phyloP scores from a whole-genome alignment of 257 asterid genomes.

The Orobanche coerulescens region DNA sequence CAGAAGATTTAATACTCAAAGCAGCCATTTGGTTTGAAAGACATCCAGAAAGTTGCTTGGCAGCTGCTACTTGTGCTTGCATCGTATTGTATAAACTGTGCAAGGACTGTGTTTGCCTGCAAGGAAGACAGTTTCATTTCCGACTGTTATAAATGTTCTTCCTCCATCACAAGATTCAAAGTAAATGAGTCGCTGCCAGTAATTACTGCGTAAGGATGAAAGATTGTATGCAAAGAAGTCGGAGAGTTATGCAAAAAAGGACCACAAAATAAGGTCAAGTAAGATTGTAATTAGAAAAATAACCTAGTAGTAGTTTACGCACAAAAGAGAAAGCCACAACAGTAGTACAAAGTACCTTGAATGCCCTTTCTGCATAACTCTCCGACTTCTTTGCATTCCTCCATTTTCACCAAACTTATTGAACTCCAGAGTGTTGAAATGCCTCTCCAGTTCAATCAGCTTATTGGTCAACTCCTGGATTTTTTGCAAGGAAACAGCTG shows the following conservation, averaged over 20 bases:
- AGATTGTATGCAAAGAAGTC: no score
- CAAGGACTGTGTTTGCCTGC: constrained; percentile 70
- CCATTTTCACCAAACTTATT: constrained; percentile 63
- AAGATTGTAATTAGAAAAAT: constrained; percentile 11
- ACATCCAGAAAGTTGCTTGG: constrained; percentile 79
- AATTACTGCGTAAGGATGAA: constrained; percentile 1
- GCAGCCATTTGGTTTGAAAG: constrained; percentile 79
- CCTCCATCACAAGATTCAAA: constrained; percentile 1
- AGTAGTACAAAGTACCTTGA: constrained; percentile 48
- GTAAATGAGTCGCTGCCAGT: neutral
- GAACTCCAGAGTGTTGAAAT: constrained; percentile 75
- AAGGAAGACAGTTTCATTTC: constrained; percentile 19
- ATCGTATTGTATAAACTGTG: constrained; percentile 57
- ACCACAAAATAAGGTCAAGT: no score
- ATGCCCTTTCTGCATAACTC: constrained; percentile 35
- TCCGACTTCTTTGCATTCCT: constrained; percentile 36
- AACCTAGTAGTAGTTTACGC: neutral
- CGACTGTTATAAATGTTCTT: neutral
- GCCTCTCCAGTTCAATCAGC: constrained; percentile 85
- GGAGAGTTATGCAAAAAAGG: no score
- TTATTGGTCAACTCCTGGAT: constrained; percentile 64
- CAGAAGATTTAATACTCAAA: constrained; percentile 54
- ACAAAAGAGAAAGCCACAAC: constrained; percentile 2
- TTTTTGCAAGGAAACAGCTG: constrained; percentile 1
- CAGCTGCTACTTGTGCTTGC: constrained; percentile 73